Base-by-base conservation (phyloP, 306 rosid species). In the Alnus rubra region DNA sequence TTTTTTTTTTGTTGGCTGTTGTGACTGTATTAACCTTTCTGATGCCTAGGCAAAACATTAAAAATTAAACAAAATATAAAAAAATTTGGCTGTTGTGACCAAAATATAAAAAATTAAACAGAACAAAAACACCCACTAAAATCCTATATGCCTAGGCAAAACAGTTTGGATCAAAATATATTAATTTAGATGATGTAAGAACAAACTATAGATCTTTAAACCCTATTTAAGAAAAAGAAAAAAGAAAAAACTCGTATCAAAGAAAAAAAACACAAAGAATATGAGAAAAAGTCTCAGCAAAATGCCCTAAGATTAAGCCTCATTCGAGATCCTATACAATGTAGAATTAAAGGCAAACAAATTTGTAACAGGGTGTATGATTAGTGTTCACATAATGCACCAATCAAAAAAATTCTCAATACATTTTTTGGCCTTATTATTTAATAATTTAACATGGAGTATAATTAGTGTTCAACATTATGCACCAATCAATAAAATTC, bases 1-100 rank as follows among this genome's bases (percentile, higher is more conserved):
- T 42, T 28, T 71, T 63, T 31, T 80, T 74, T 19, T 74, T 23
- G 67, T 84, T n/a, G 12, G 51, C 58, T 62, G 23, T 23, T 16
- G 31, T 76, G 65, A 33, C 77, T 68, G 63, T 13, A 56, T 69
- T 16, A 18, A 33, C 39, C 74, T 65, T 53, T 75, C 56, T 19
- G 10, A 23, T 23, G 28, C 28, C 28, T 23, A 23, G 28, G 28
- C 0, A 23, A 23, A 23, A 23, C 28, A 23, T 23, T 0, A 23
- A 23, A 23, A 23, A 23, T 23, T 23, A 23, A 23, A 23, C 28
- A 23, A 23, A 23, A 23, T 23, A 23, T 23, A 23, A 23, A 23
- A 23, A 23, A 23, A 23, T 23, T 23, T 23, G 28, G 28, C 28
- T 23, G 28, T 23, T 23, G 28, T 23, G 28, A 23, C 28, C 28